These are phyloP conservation scores for Backusella tarrabulga DNA, from an alignment of 192 early-diverging fungal species.

Conservation along the genomic window DNA sequence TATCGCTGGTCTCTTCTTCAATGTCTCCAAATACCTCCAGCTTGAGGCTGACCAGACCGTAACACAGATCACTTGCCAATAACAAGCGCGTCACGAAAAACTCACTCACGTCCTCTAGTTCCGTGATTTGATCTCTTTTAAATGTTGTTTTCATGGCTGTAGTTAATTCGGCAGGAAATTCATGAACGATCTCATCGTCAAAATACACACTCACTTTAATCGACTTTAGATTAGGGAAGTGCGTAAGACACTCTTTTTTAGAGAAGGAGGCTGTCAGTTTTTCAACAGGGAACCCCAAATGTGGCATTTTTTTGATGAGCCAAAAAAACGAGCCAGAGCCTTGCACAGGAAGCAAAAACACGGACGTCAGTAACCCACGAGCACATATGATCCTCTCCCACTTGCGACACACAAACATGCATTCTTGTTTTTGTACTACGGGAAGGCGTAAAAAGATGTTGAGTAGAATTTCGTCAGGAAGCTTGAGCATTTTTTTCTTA, in stretches of 20 bases:
- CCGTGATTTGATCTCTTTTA: not conserved
- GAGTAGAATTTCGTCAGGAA: not conserved
- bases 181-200: too few relatives aligned
- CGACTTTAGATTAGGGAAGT: not conserved
- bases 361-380: too few relatives aligned
- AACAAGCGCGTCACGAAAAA: not conserved
- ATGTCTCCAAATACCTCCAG: too few relatives aligned
- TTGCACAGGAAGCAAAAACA: too few relatives aligned
- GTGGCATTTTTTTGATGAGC: not conserved
- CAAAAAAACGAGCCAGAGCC: too few relatives aligned
- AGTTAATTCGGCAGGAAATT: not conserved
- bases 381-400: not conserved
- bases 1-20: not conserved
- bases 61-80: not conserved
- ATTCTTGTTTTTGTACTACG: not conserved
- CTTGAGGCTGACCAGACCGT: not conserved
- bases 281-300: not conserved
- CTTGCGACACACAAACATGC: not conserved
- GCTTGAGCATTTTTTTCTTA: too few relatives aligned
- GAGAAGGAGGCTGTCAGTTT: not conserved
- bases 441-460: not conserved
- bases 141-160: not conserved
- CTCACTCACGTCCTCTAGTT: not conserved
- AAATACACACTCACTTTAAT: too few relatives aligned
- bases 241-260: not conserved